Base-by-base conservation (phyloP, 495 filamentous ascomycete species). In the Halenospora varia region DNA sequence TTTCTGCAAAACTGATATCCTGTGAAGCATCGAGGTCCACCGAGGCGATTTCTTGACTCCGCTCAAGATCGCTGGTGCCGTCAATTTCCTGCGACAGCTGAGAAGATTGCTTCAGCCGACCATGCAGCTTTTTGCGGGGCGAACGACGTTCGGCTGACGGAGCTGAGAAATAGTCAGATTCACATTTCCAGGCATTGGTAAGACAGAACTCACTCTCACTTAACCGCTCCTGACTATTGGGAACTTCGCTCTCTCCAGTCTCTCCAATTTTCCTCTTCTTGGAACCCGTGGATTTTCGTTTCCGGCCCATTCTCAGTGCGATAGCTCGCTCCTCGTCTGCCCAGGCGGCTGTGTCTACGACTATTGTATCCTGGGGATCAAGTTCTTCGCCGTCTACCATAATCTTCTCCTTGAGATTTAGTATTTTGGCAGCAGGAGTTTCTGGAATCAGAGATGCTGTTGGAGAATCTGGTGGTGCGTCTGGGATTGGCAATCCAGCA, bases 231-330 rank as follows among this genome's bases (percentile, higher is more conserved):
- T 66, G 66, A 24, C 26, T 66, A 44, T 63, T 49, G 39, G 54
- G 51, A 3, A 67, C 48, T 13, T 59, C 23, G 39, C 62, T 61
- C 9, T n/a, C 3, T 25, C 59, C 45, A 19, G 60, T 55, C 1
- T 46, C 40, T 48, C 60, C 47, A 51, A 62, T 56, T 46, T 52
- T 70, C n/a, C 66, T 64, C 55, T 68, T 69, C 51, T 68, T 72
- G 19, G 35, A 54, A 41, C 49, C 55, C 51, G 53, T 64, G 39
- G 42, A 51, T 48, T 24, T 18, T 18, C 53, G 42, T 20, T 20
- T 45, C 17, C 42, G 6, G 17, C 42, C 6, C 17, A 4, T 45
- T 17, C n/a, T 20, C 4, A 20, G 11, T 3, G 19, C 22, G 20
- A 23, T 6, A 24, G 19, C 20, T 22, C 44, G n/a, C 3, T 55